phyloP scores from a whole-genome alignment of 2,329 filamentous ascomycete species.

The Arthroderma sp. region DNA sequence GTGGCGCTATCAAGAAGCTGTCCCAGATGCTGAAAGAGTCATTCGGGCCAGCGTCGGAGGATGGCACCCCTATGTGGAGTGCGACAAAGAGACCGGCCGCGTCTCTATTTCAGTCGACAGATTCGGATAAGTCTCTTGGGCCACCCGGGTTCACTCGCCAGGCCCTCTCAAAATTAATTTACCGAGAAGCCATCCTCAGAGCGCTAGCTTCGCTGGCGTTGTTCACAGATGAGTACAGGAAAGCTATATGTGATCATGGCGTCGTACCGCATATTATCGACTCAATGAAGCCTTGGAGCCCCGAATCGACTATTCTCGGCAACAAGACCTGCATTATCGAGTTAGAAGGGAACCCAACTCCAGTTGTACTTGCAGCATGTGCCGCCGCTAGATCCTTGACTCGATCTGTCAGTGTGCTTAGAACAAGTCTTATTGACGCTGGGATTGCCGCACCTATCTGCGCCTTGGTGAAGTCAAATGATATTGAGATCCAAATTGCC shows the following conservation, averaged over 20 bases:
- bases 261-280: constrained; percentile 71
- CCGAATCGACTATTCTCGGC: constrained; percentile 16
- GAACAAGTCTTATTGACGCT: constrained; percentile 79
- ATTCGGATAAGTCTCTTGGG: constrained; percentile 42
- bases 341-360: constrained; percentile 62
- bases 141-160: constrained; percentile 49
- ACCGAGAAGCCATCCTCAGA: constrained; percentile 63
- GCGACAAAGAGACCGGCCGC: constrained; percentile 21
- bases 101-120: constrained; percentile 14
- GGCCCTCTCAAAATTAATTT: constrained; percentile 57
- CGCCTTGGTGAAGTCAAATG: constrained; percentile 58
- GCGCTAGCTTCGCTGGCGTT: constrained; percentile 72
- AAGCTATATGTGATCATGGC: constrained; percentile 70
- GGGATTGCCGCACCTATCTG: constrained; percentile 68
- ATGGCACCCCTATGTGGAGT: constrained; percentile 45
- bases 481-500: constrained; percentile 71
- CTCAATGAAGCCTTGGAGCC: constrained; percentile 52
- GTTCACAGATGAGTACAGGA: constrained; percentile 72
- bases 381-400: constrained; percentile 69
- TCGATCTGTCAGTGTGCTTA: constrained; percentile 68
- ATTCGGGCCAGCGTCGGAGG: constrained; percentile 47
- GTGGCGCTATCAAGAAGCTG: constrained; percentile 49
- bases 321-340: constrained; percentile 23
- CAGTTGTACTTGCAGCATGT: constrained; percentile 75
- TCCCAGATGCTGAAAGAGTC: constrained; percentile 54